Evolutionary conservation across 2,329 filamentous ascomycete genomes (phyloP), one percentile per base, ranked within the genome.

Genomic region (Rhexocercosporidium sp.): DNA sequence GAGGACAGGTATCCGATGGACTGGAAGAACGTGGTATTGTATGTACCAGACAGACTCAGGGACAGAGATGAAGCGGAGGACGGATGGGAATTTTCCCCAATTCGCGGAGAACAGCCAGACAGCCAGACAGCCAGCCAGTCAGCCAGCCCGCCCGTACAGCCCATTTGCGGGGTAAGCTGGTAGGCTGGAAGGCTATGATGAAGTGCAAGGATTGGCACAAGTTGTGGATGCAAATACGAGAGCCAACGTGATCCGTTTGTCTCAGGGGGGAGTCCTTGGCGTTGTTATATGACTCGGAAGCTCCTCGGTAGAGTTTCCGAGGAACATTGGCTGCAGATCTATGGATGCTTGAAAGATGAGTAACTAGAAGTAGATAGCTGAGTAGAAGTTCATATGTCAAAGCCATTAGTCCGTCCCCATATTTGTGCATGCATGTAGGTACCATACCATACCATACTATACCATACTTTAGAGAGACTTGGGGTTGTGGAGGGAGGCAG

Each of bases 271-370:
- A n/a, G 27, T 20, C 18, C 29, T 37, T 39, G 53, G 53, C 31
- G n/a, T n/a, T n/a, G n/a, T n/a, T n/a, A n/a, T n/a, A n/a, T n/a
- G n/a, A n/a, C n/a, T n/a, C n/a, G n/a, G n/a, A n/a, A n/a, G n/a
- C n/a, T 20, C 18, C 29, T 37, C 25, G 53, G 53, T n/a, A 56
- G 53, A 56, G 39, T 22, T 16, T 16, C 37, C 53, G 53, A 56
- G 39, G 53, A 56, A 56, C 53, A 57, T 57, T 57, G n/a, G 54
- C 34, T 57, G 54, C 54, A 39, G 54, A 57, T 57, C 34, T 57
- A 2, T 27, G 12, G 7, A 51, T 29, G 47, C 47, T 16, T 27
- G 29, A 27, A 47, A 12, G n/a, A 7, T 7, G 14, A 14, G 34
- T 39, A 7, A 14, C 34, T 39, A 39, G 14, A 39, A 39, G 14